These are phyloP conservation scores for Calycina herbarum DNA, from an alignment of 2,329 filamentous ascomycete genomes.

Conservation along the genomic window DNA sequence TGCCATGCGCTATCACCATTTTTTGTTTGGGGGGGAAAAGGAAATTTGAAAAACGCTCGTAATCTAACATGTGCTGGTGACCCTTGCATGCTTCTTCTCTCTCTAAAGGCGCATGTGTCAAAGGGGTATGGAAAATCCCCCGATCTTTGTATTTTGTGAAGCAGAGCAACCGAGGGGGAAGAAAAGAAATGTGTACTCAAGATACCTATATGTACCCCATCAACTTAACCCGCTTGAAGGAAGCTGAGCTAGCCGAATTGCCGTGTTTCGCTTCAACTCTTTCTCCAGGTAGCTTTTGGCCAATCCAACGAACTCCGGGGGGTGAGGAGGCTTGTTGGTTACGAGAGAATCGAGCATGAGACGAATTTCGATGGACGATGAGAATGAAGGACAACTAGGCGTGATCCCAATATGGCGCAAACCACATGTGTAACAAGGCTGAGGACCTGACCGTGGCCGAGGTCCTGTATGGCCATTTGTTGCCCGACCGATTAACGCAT, in stretches of 20 bases:
- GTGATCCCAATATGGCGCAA: conserved; percentile 1
- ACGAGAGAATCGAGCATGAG: conserved; percentile 4
- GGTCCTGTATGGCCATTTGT: background rate
- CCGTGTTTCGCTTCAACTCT: conserved; percentile 2
- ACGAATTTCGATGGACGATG: background rate
- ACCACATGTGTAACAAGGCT: background rate
- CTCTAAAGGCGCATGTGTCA: background rate
- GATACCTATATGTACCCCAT: background rate
- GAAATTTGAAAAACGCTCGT: background rate
- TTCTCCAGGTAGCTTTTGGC: background rate
- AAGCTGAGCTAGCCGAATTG: background rate
- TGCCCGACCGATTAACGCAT: background rate
- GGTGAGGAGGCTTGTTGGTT: background rate
- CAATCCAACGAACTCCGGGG: background rate
- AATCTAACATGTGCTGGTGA: background rate
- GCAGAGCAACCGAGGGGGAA: background rate
- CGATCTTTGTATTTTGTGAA: background rate
- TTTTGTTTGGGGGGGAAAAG: background rate
- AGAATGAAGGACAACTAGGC: background rate
- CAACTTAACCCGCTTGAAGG: background rate
- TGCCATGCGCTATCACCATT: no score
- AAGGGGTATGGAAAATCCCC: background rate
- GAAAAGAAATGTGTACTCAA: background rate
- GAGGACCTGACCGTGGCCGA: background rate
- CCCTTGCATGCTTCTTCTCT: background rate